Evolutionary conservation across 1,139 yeast species (phyloP), one percentile per base, ranked within the genome.

Genomic region (Pichia terricola): DNA sequence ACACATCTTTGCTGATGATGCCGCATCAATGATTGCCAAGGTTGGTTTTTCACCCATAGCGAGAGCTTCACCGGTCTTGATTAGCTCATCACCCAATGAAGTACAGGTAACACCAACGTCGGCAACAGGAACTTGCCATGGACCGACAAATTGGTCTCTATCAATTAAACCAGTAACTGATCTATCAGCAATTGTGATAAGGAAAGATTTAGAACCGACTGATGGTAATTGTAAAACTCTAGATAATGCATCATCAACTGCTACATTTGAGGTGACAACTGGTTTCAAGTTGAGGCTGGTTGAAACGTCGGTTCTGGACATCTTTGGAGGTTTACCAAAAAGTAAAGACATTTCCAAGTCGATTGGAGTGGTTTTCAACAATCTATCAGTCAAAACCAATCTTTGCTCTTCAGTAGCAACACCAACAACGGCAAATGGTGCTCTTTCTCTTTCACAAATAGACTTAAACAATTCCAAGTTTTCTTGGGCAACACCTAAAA

Each of bases 51-150:
- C 99, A 54, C 99, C 99, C 86, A 88, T 82, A 2, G 97, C 94
- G 69, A 94, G 70, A 9, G 98, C 96, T 68, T 94, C 98, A 71
- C 99, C 99, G 27, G 95, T 82, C 9, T 68, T 56, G 49, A 81
- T 65, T 43, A 84, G 66, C 6, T 73, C 70, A 44, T 79, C 83
- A 55, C 95, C 96, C 44, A 87, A 73, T 3, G 96, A 85, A 0
- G 97, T 82, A 48, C 86, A 82, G 25, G 98, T 89, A 45, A 91
- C 96, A 65, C 96, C 98, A 46, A 88, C 96, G 63, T 94, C 97
- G n/a, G 98, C 94, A 27, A 94, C 98, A 38, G 99, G 98, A 5
- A 84, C 89, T 72, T 94, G 99, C 97, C 98, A 94, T 59, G 98
- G 98, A 39, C 99, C 99, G 49, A 94, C 97, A 83, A 89, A 83